Base-by-base conservation (phyloP, 2,329 filamentous ascomycete genomes). In the Calonectria pseudoturangicola region DNA sequence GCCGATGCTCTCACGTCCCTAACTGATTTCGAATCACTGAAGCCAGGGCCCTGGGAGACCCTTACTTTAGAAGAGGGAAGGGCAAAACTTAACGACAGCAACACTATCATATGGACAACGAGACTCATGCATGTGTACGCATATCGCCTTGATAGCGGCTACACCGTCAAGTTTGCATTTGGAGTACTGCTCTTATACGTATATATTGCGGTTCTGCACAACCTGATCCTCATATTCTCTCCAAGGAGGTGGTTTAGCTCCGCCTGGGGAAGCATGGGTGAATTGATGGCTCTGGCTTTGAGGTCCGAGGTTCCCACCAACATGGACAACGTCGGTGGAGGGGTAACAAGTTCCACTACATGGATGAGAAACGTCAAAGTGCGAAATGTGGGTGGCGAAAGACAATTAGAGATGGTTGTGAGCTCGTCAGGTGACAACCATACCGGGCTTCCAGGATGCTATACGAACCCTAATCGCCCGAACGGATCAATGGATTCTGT, bases 351-450 rank as follows among this genome's bases (percentile, higher is more conserved):
- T 18, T 45, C 56, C 27, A 36, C 21, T 9, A 62, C 56, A 4
- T 62, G 56, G 56, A 62, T 25, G 3, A 43, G 21, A 6, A 15
- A 16, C 1, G 25, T 62, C 15, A n/a, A 6, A 15, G 56, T 62
- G 36, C n/a, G 36, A 2, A 36, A 62, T 5, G 56, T 45, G 9
- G 36, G 12, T 41, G 21, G 7, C 5, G 7, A 39, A 33, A 16
- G 30, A 9, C 18, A 12, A 27, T 28, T 62, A n/a, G 56, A 62
- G 28, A 62, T 62, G 56, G 33, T 45, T 8, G 10, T 56, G 50
- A 33, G 30, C 30, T 33, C 30, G 9, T 33, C 2, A 33, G 5
- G 21, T 21, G 21, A 21, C 21, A 21, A 21, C 30, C 30, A 33
- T 33, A 9, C 9, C 30, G 30, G 21, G 21, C 21, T 21, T 21